Conservation (phyloP, 371 early-diverging fungal genomes). For the Phascolomyces articulosus region DNA sequence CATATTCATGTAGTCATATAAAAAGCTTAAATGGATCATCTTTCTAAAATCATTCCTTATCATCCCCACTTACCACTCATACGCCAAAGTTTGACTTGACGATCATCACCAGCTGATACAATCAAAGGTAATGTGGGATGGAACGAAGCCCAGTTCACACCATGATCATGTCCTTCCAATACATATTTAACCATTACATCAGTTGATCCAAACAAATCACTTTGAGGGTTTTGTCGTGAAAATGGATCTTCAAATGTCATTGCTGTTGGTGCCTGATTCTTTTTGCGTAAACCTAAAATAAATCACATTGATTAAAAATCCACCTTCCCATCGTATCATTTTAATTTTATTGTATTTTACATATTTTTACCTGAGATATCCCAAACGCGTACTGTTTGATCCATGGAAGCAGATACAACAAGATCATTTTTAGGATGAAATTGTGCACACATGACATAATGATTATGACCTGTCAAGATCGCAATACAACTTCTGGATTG, state of each 20-base stretch:
- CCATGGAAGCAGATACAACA: conserved; percentile 96
- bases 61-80: conserved; percentile 76
- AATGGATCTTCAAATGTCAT: conserved; percentile 65
- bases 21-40: no score
- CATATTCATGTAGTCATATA: no score
- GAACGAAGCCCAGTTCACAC: conserved; percentile 98
- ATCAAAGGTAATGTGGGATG: conserved; percentile 94
- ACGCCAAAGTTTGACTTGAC: conserved; percentile 98
- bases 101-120: conserved; percentile 98
- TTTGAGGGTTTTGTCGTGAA: conserved; percentile 60
- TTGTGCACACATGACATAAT: conserved; percentile 99
- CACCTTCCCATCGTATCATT: not conserved
- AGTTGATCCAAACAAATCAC: conserved; percentile 92
- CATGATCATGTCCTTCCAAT: conserved; percentile 98
- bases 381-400: conserved; percentile 99
- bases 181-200: conserved; percentile 98
- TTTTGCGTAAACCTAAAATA: conserved; percentile 76
- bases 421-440: conserved; percentile 98
- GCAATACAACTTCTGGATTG: conserved; percentile 98
- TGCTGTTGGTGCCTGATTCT: conserved; percentile 68
- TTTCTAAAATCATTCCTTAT: no score
- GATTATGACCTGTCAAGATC: conserved; percentile 98
- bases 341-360: no score
- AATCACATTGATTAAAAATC: conserved; percentile 2
- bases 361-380: conserved; percentile 90